Base-by-base conservation (phyloP, 2,329 filamentous ascomycete species). In the Helminthosporium solani region DNA sequence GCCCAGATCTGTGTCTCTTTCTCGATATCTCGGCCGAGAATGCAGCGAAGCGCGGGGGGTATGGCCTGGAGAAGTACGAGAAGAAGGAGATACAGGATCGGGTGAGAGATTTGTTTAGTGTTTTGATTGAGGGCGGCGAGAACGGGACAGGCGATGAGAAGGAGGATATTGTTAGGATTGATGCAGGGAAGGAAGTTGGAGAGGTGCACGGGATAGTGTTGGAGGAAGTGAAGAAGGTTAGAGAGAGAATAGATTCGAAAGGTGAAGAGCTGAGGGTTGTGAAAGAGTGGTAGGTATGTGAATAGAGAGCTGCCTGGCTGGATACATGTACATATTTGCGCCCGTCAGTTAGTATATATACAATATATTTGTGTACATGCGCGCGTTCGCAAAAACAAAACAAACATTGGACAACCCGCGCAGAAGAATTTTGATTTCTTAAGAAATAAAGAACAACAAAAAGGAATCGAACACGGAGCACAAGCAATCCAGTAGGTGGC, bases 21-120 rank as follows among this genome's bases (percentile, higher is more conserved):
- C 78, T 99, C 25, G 88, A 94, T 63, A 80, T 97, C 40, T 82
- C 85, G 6, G 82, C 88, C 28, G 81, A 84, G 39, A 80, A 84
- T 49, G 90, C 90, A 8, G 81, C 81, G 23, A 78, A 79, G 58
- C 78, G 94, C 15, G 90, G 90, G n/a, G 92, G 90, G 0, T 99
- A 86, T 76, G 94, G 94, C 1, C 81, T 79, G 15, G 94, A 99
- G 76, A 79, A 88, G 52, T 99, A 97, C 64, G 94, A 99, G 74
- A 86, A 83, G 66, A 81, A 80, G 49, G 83, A 85, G 62, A 88
- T 96, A 82, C 94, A 99, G 73, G 76, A 79, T 49, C 80, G 83
- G 8, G 94, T 97, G 12, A 75, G 88, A 16, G 80, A 84, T 51
- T 67, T 95, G 40, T 96, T 95, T 68, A 79, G 72, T 33, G 73